Evolutionary conservation across 306 rosid species (phyloP).

Genomic region (Casuarina cunninghamiana): DNA sequence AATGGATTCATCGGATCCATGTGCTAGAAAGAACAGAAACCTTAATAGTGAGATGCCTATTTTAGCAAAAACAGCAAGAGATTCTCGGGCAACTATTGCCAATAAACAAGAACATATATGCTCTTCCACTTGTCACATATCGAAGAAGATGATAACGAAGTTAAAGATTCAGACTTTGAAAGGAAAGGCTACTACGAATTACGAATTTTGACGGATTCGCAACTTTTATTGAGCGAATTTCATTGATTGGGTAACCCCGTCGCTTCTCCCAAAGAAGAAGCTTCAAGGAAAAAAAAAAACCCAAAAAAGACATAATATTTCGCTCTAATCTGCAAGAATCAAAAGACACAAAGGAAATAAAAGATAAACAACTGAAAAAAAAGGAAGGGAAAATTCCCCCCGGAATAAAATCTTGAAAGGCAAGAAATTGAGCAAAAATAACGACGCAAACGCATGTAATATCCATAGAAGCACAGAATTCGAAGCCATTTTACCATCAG

Average conservation of each 20-base stretch:
- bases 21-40: neutral
- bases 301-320: too few species aligned
- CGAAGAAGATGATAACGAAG: neutral
- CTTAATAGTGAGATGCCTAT: neutral
- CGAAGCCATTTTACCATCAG: neutral
- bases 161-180: neutral
- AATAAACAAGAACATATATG: neutral
- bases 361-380: neutral
- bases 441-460: neutral
- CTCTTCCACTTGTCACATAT: neutral
- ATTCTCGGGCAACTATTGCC: neutral
- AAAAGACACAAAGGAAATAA: neutral
- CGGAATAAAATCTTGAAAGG: neutral
- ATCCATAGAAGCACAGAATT: neutral
- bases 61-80: neutral
- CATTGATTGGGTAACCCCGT: neutral
- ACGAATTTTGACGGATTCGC: neutral
- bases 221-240: neutral
- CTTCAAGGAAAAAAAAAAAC: neutral
- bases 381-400: neutral
- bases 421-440: neutral
- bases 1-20: slow-evolving; percentile 39
- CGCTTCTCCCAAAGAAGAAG: neutral
- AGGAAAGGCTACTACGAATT: neutral
- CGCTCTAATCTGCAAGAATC: neutral